Evolutionary conservation across 805 yeast species (phyloP).

Genomic region (Sporopachydermia quercuum): DNA sequence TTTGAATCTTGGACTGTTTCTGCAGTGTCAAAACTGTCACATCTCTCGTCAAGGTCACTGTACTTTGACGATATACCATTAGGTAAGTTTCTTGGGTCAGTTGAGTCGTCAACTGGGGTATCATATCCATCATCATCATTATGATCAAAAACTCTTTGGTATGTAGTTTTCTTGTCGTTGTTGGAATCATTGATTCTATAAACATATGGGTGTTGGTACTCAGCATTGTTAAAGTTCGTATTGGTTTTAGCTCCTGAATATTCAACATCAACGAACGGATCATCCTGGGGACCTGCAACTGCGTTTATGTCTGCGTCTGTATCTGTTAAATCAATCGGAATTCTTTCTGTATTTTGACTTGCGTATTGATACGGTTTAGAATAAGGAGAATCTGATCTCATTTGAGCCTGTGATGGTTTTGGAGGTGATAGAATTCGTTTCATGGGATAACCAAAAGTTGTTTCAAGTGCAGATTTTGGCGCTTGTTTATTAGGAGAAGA

Average conservation of each 20-base stretch:
- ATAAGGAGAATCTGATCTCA: background rate
- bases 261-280: background rate
- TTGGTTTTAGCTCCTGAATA: too few species aligned
- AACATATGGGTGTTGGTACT: too few species aligned
- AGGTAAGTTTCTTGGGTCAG: conserved; percentile 6
- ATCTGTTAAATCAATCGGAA: background rate
- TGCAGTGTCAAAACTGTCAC: conserved; percentile 6
- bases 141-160: conserved; percentile 20
- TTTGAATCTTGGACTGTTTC: conserved; percentile 9
- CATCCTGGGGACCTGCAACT: background rate
- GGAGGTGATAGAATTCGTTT: conserved; percentile 43
- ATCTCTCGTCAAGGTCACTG: too few species aligned
- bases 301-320: background rate
- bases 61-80: too few species aligned
- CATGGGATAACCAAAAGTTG: too few species aligned
- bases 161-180: background rate
- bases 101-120: conserved; percentile 3
- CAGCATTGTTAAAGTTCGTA: too few species aligned
- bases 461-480: conserved; percentile 16
- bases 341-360: too few species aligned
- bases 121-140: conserved; percentile 10
- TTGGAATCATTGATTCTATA: background rate
- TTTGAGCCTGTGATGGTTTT: conserved; percentile 33
- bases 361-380: conserved; percentile 6
- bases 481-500: conserved; percentile 20